These are phyloP conservation scores for Abelmoschus esculentus DNA, from an alignment of 345 rosid genomes.

Conservation along the genomic window DNA sequence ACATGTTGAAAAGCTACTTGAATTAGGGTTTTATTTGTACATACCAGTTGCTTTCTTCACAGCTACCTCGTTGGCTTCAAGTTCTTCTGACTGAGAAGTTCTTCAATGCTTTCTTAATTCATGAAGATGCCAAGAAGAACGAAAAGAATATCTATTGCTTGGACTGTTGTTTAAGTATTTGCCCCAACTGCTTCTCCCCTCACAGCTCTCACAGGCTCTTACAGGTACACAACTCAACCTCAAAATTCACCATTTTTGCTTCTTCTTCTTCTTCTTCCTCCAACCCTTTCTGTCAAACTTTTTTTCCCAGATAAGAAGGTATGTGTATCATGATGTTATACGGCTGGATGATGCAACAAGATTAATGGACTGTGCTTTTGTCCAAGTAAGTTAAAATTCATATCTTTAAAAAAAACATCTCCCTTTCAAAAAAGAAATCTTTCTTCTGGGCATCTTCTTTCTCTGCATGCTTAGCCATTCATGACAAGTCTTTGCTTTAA, in stretches of 20 bases:
- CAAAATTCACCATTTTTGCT: not conserved
- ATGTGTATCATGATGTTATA: slow-evolving; percentile 45
- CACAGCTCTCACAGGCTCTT: slow-evolving; percentile 70
- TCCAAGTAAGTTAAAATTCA: slow-evolving; percentile 45
- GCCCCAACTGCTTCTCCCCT: slow-evolving; percentile 72
- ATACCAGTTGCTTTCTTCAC: slow-evolving; percentile 26
- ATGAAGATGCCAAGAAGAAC: slow-evolving; percentile 60
- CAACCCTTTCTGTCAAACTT: not conserved
- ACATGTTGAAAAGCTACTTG: not conserved
- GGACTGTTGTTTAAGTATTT: slow-evolving; percentile 69
- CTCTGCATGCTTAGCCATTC: slow-evolving; percentile 4
- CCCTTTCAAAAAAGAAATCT: not conserved
- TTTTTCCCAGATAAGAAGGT: slow-evolving; percentile 36
- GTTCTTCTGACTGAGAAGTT: slow-evolving; percentile 62
- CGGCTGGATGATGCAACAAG: slow-evolving; percentile 61
- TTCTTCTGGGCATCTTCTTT: too few species aligned
- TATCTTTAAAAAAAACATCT: not conserved
- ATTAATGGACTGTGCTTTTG: slow-evolving; percentile 60
- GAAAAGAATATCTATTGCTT: slow-evolving; percentile 76
- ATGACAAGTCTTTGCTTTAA: not conserved
- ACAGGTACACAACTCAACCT: slow-evolving; percentile 33
- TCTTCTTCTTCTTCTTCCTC: not conserved
- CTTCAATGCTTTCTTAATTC: slow-evolving; percentile 67
- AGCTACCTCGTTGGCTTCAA: slow-evolving; percentile 47
- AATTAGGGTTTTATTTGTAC: not conserved